These are phyloP conservation scores for Aureobasidium sp. DNA, from an alignment of 2,329 filamentous ascomycete species.

Conservation along the genomic window DNA sequence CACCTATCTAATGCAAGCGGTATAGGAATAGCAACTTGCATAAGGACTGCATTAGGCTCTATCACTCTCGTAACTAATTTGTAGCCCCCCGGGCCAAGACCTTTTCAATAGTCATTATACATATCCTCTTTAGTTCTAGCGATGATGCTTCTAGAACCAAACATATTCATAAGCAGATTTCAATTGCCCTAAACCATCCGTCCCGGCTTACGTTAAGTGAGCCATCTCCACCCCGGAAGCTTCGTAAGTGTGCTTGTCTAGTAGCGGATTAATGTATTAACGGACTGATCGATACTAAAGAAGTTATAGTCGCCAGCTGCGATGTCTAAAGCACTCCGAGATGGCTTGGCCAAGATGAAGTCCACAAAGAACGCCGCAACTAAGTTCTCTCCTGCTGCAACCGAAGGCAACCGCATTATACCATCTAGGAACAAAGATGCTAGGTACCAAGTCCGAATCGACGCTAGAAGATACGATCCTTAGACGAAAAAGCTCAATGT, in stretches of 20 bases:
- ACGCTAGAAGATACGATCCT: not conserved
- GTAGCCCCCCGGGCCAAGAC: not conserved
- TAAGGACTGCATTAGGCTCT: not conserved
- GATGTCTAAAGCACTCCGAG: not conserved
- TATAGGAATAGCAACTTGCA: not conserved
- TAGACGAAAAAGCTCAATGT: not conserved
- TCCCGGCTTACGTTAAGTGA: not conserved
- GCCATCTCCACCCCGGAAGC: not conserved
- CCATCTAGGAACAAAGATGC: not conserved
- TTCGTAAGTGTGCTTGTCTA: not conserved
- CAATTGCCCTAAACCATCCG: not conserved
- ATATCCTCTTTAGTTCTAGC: not conserved
- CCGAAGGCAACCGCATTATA: not conserved
- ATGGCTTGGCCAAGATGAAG: not conserved
- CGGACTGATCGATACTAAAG: not conserved
- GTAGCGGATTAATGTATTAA: not conserved
- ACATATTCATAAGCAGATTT: not conserved
- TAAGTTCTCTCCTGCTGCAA: not conserved
- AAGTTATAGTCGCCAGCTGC: not conserved
- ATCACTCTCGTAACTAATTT: not conserved
- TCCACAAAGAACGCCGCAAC: not conserved
- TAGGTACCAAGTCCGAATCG: not conserved
- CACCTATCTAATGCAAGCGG: not conserved
- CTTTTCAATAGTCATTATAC: not conserved
- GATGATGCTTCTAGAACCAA: not conserved